Evolutionary conservation across 179 eudicot species (phyloP).

Genomic region (Spinacia oleracea): DNA sequence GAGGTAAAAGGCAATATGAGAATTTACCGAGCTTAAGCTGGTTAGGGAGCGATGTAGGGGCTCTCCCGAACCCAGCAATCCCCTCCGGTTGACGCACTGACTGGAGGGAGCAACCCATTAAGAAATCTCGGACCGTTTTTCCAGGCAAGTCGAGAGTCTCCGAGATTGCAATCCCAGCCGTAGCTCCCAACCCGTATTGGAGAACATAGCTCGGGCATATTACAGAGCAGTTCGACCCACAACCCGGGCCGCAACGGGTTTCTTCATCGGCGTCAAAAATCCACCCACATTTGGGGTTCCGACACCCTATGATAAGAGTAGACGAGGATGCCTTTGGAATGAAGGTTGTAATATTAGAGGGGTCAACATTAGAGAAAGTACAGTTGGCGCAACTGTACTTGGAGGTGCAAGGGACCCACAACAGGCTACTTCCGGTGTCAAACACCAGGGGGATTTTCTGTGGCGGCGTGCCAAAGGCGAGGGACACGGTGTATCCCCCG

Average conservation of each 20-base stretch:
- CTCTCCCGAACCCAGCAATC: slow-evolving; percentile 76
- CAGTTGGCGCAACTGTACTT: slow-evolving; percentile 46
- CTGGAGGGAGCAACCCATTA: slow-evolving; percentile 58
- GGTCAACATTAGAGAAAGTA: slow-evolving; percentile 36
- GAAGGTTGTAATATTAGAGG: slow-evolving; percentile 36
- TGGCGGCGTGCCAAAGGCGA: slow-evolving; percentile 65
- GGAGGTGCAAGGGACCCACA: slow-evolving; percentile 70
- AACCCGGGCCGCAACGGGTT: slow-evolving; percentile 32
- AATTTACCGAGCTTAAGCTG: slow-evolving; percentile 57
- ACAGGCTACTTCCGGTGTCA: slow-evolving; percentile 81
- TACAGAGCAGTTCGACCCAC: slow-evolving; percentile 29
- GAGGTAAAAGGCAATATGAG: slow-evolving; percentile 65
- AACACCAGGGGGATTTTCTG: slow-evolving; percentile 51
- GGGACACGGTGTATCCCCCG: slow-evolving; percentile 66
- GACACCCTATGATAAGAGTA: slow-evolving; percentile 43
- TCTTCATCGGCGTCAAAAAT: slow-evolving; percentile 35
- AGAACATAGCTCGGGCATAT: slow-evolving; percentile 48
- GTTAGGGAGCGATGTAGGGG: slow-evolving; percentile 51
- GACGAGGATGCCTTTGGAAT: slow-evolving; percentile 53
- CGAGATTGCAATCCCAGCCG: slow-evolving; percentile 46
- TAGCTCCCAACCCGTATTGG: slow-evolving; percentile 59
- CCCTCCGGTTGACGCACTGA: slow-evolving; percentile 55
- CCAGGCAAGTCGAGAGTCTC: slow-evolving; percentile 46
- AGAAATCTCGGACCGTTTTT: slow-evolving; percentile 28
- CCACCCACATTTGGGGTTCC: slow-evolving; percentile 50